These are phyloP conservation scores for Paraleonurus japonicus DNA, from an alignment of 257 asterid genomes.

Conservation along the genomic window DNA sequence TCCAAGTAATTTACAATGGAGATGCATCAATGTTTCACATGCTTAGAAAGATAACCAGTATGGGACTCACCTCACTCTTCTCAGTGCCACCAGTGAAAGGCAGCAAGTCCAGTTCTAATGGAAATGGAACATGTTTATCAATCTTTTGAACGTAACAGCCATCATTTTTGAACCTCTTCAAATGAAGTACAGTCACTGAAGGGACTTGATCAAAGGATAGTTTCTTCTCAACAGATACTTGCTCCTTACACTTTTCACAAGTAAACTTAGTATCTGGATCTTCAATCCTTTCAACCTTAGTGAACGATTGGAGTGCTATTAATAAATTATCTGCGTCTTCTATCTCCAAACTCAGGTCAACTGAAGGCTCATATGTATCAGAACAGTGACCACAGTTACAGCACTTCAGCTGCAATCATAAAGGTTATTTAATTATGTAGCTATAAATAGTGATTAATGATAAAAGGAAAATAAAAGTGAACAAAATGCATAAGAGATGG, in stretches of 20 bases:
- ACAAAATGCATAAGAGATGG: not conserved
- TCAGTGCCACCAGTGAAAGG: slow-evolving; percentile 50
- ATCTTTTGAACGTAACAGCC: slow-evolving; percentile 76
- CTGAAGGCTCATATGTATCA: slow-evolving; percentile 72
- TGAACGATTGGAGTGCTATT: slow-evolving; percentile 79
- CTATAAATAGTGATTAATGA: not conserved
- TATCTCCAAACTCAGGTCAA: slow-evolving; percentile 91
- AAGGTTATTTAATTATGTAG: not conserved
- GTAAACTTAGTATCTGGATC: slow-evolving; percentile 76
- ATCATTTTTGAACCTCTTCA: slow-evolving; percentile 87
- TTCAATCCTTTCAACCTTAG: slow-evolving; percentile 81
- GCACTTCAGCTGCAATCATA: slow-evolving; percentile 71
- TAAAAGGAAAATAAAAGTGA: not conserved
- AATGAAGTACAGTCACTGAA: slow-evolving; percentile 66
- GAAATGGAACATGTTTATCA: slow-evolving; percentile 74
- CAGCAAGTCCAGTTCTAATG: slow-evolving; percentile 64
- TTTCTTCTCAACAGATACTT: slow-evolving; percentile 75
- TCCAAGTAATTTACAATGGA: not conserved
- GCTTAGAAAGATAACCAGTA: slow-evolving; percentile 5
- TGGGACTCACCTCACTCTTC: slow-evolving; percentile 45
- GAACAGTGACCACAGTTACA: slow-evolving; percentile 85
- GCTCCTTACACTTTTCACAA: slow-evolving; percentile 80
- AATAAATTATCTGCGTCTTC: slow-evolving; percentile 56
- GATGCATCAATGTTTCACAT: slow-evolving; percentile 2
- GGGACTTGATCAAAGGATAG: slow-evolving; percentile 72